Evolutionary conservation across 345 rosid genomes (phyloP), one percentile per base, ranked within the genome.

Genomic region (Atalantia buxifolia): DNA sequence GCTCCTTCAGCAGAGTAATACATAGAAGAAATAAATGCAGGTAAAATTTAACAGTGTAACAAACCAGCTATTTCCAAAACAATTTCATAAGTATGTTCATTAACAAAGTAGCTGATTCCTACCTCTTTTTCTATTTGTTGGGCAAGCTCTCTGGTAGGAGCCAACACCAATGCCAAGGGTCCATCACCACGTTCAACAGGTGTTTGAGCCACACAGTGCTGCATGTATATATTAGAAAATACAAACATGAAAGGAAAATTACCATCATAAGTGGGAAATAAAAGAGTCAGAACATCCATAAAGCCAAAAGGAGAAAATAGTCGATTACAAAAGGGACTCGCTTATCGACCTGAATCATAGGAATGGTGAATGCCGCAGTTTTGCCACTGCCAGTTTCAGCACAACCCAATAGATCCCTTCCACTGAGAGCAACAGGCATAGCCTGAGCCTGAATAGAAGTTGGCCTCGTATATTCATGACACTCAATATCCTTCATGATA

Each of bases 361-460:
- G 88, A 53, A 86, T 81, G 67, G 81, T 30, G 63, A 83, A 86
- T 45, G 88, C 88, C 55, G 84, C 86, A 16, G 88, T 86, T 74
- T 86, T 86, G 28, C 88, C 88, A 63, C 83, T 83, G n/a, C 88
- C 86, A 28, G 88, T 86, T 79, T 83, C 83, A 59, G 88, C 88
- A 19, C 86, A 81, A 31, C 81, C 88, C 62, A 86, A 55, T 64
- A 86, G 70, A 74, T 86, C 88, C 79, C 79, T 81, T 42, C 86
- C 86, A 76, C 81, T 80, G 48, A 85, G 84, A 21, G 84, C 84
- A 14, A 85, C 82, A 0, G 88, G 78, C 82, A 85, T 85, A 24
- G 88, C 85, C 76, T 82, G 85, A 59, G 84, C 85, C 83, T 85
- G 88, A 75, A 85, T 85, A 19, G 84, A 63, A 30, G 88, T 82